Percentiles rank a stretch among this genome's conserved stretches.
These are phyloP conservation scores for Penicillium frequentans DNA, from an alignment of 2,329 filamentous ascomycete species.

Conservation along the genomic window DNA sequence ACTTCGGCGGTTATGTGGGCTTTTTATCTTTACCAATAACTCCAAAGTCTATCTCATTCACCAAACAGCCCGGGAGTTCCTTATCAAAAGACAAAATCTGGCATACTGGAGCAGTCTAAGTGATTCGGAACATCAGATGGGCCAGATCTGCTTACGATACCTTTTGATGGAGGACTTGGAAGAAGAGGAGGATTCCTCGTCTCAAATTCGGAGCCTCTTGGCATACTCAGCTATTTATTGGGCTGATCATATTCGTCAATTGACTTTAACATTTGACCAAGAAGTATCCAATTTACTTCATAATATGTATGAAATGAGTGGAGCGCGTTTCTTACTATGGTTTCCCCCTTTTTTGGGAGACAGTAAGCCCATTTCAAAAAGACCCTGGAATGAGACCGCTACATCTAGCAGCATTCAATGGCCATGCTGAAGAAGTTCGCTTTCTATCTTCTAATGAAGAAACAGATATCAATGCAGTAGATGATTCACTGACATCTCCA, in stretches of 20 bases:
- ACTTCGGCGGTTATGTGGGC: slow-evolving; percentile 10
- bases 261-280: neutral
- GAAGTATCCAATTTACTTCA: neutral
- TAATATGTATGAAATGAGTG: neutral
- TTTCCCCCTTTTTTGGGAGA: slow-evolving; percentile 5
- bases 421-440: too few relatives aligned
- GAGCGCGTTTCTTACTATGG: neutral
- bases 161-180: slow-evolving; percentile 4
- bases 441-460: too few relatives aligned
- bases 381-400: neutral
- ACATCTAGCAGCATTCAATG: slow-evolving; percentile 1
- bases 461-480: too few relatives aligned
- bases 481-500: too few relatives aligned
- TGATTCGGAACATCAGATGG: slow-evolving; percentile 8
- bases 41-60: slow-evolving; percentile 20
- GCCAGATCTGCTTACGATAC: slow-evolving; percentile 8
- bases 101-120: neutral
- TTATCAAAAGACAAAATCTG: neutral
- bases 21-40: slow-evolving; percentile 16
- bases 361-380: fast-evolving
- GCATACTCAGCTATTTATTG: neutral
- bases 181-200: neutral
- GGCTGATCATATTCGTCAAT: neutral
- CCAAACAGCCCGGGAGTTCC: slow-evolving; percentile 16
- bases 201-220: neutral